phyloP scores from a whole-genome alignment of 768 basidiomycete species.

The Gelatoporia subvermispora region DNA sequence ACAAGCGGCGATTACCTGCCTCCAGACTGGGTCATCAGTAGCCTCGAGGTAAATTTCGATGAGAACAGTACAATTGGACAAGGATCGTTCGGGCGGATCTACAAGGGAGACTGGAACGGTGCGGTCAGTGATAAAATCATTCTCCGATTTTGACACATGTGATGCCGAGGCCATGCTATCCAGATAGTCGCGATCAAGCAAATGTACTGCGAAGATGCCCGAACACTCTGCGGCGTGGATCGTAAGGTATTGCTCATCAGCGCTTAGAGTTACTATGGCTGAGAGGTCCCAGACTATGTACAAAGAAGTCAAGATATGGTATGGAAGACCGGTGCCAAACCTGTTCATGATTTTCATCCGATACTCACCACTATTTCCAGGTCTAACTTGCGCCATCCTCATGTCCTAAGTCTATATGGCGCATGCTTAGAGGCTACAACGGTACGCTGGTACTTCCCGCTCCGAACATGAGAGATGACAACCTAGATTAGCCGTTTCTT shows the following conservation, averaged over 20 bases:
- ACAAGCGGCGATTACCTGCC: no score
- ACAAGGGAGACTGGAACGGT: conserved; percentile 2
- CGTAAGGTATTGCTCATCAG: conserved; percentile 3
- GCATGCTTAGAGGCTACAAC: conserved; percentile 9
- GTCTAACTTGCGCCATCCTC: conserved; percentile 10
- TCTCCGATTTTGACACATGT: neutral
- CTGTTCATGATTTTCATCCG: no score
- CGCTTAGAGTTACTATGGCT: neutral
- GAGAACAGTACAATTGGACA: conserved; percentile 1
- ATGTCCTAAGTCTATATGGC: conserved; percentile 12
- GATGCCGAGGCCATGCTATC: neutral
- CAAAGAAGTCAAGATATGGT: no score
- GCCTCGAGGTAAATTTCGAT: conserved; percentile 14
- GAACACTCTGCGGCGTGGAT: conserved; percentile 1
- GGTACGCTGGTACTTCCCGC: conserved; percentile 4
- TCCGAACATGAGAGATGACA: neutral
- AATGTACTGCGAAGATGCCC: conserved; percentile 13
- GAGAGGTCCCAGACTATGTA: no score
- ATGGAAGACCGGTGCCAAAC: no score
- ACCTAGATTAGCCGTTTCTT: conserved; percentile 9
- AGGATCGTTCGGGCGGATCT: conserved; percentile 14
- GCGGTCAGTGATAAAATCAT: neutral
- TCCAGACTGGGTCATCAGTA: conserved; percentile 1
- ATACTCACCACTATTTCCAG: neutral
- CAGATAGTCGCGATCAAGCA: conserved; percentile 14